Evolutionary conservation across 805 yeast genomes (phyloP).

Genomic region (Metschnikowia henanensis): DNA sequence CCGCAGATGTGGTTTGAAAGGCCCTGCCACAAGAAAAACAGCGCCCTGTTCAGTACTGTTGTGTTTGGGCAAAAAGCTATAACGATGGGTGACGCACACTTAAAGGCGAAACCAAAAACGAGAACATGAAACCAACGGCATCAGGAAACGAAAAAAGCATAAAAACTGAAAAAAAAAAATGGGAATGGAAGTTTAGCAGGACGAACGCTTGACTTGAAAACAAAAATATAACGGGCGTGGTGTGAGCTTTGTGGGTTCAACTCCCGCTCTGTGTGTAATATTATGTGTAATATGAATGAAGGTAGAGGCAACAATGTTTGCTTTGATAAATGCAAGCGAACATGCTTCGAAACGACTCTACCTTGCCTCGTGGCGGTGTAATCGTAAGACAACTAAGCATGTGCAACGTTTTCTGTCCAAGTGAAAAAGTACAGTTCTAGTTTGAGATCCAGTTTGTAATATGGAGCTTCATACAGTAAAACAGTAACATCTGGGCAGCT

Average conservation of each 20-base stretch:
- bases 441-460: no score
- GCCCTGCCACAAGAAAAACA: conserved; percentile 20
- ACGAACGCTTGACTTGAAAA: neutral
- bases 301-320: neutral
- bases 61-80: conserved; percentile 38
- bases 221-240: neutral
- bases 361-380: no score
- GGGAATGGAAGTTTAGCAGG: neutral
- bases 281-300: conserved; percentile 5
- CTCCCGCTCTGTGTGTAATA: conserved; percentile 4
- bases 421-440: no score
- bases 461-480: no score
- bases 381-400: no score
- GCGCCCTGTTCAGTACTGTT: conserved; percentile 34
- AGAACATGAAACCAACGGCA: neutral
- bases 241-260: neutral
- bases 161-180: neutral
- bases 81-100: neutral
- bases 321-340: neutral
- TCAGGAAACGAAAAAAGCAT: neutral
- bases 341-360: no score
- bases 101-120: neutral
- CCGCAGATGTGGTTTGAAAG: conserved; percentile 35
- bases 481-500: no score
- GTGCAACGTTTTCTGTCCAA: no score